A percentile compares a stretch with the other conserved stretches of the same genome.
Conservation (phyloP, 257 asterid species). For the Przewalskia tangutica region DNA sequence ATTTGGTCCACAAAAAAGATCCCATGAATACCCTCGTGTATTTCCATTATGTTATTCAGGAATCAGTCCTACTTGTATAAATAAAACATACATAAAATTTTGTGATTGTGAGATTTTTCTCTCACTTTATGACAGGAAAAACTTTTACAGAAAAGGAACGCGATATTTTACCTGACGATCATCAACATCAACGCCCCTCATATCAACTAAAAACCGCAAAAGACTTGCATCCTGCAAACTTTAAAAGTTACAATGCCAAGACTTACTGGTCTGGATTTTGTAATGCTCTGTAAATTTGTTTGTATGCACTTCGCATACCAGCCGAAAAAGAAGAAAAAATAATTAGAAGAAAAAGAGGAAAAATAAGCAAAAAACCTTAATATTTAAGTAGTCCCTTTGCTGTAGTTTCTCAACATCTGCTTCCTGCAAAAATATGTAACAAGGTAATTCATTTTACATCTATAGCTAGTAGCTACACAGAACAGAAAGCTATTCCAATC, state of each 20-base stretch:
- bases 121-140: neutral
- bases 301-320: neutral
- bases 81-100: neutral
- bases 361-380: conserved; percentile 40
- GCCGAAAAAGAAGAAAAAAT: neutral
- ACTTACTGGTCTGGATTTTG: conserved; percentile 21
- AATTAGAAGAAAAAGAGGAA: conserved; percentile 7
- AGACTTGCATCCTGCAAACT: conserved; percentile 98
- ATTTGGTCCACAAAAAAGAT: neutral
- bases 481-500: neutral
- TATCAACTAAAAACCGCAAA: conserved; percentile 90
- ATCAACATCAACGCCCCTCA: conserved; percentile 97
- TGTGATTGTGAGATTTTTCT: neutral
- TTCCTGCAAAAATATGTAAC: conserved; percentile 44
- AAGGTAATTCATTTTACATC: neutral
- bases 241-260: conserved; percentile 32
- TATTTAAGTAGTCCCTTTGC: conserved; percentile 81
- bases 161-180: conserved; percentile 72
- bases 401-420: conserved; percentile 92
- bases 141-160: conserved; percentile 3
- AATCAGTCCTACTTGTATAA: neutral
- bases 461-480: neutral
- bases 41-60: neutral
- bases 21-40: neutral
- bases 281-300: neutral